phyloP scores from a whole-genome alignment of 2,329 filamentous ascomycete species.

The Sclerotinia borealis region DNA sequence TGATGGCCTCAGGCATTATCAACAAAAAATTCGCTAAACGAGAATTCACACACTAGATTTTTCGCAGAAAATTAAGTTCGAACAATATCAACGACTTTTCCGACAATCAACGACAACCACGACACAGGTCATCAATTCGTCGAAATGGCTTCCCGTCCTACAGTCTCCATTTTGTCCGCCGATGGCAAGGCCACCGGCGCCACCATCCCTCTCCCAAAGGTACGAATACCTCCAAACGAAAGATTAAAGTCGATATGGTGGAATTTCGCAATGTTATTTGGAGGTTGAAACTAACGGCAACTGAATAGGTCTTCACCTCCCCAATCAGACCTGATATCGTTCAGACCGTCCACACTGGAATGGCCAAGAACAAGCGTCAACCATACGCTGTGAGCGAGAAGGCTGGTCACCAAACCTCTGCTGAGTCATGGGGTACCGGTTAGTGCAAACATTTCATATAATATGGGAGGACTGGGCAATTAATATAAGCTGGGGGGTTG shows the following conservation, averaged over 20 bases:
- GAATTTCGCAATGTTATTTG: neutral
- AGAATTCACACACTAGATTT: slow-evolving; percentile 3
- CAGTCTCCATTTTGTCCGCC: slow-evolving; percentile 93
- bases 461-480: neutral
- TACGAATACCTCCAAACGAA: slow-evolving; percentile 20
- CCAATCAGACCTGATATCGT: slow-evolving; percentile 99
- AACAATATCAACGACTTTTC: slow-evolving; percentile 9
- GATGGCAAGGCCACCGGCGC: slow-evolving; percentile 88
- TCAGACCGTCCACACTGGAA: slow-evolving; percentile 91
- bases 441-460: slow-evolving; percentile 41
- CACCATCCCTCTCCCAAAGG: slow-evolving; percentile 82
- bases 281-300: slow-evolving; percentile 21
- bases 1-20: neutral
- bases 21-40: slow-evolving; percentile 10
- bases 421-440: slow-evolving; percentile 99
- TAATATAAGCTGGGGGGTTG: neutral
- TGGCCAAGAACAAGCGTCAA: slow-evolving; percentile 99
- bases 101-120: slow-evolving; percentile 25
- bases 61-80: slow-evolving; percentile 4
- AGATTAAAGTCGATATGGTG: neutral
- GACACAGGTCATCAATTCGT: slow-evolving; percentile 29
- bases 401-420: slow-evolving; percentile 99
- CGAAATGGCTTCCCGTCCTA: slow-evolving; percentile 87
- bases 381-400: slow-evolving; percentile 99
- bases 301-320: slow-evolving; percentile 72